Percentiles rank a stretch among this genome's conserved stretches.
These are phyloP conservation scores for Alloteropsis semialata DNA, from an alignment of 176 grass and related monocot genomes.

Conservation along the genomic window DNA sequence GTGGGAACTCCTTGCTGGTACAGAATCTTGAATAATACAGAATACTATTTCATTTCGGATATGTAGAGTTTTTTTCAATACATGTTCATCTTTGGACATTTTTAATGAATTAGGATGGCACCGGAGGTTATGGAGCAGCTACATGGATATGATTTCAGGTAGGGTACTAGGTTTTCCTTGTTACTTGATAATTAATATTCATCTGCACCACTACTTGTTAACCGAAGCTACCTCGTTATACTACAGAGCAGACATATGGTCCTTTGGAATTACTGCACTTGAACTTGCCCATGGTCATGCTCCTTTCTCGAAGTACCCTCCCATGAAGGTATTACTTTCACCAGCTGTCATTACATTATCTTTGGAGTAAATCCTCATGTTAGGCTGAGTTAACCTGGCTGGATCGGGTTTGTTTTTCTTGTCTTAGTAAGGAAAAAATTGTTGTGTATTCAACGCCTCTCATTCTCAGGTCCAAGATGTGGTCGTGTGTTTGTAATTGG, in stretches of 20 bases:
- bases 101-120: slow-evolving; percentile 81
- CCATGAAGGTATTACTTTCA: slow-evolving; percentile 75
- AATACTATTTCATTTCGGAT: slow-evolving; percentile 14
- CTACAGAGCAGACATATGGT: slow-evolving; percentile 97
- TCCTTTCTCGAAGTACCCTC: slow-evolving; percentile 95
- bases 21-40: slow-evolving; percentile 20
- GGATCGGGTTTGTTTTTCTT: too few species aligned
- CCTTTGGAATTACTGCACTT: slow-evolving; percentile 97
- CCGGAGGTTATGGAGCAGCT: slow-evolving; percentile 91
- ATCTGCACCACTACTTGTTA: slow-evolving; percentile 2
- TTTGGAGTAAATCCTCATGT: neutral
- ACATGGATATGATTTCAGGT: slow-evolving; percentile 99
- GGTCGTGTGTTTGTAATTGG: too few species aligned
- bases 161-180: slow-evolving; percentile 4
- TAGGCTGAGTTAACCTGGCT: too few species aligned
- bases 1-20: slow-evolving; percentile 99
- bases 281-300: slow-evolving; percentile 98
- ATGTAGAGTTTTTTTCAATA: neutral
- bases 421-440: too few species aligned
- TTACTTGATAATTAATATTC: neutral
- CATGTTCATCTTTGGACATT: slow-evolving; percentile 19
- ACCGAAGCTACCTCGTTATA: slow-evolving; percentile 27
- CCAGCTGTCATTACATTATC: neutral
- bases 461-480: too few species aligned
- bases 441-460: too few species aligned